Base-by-base conservation (phyloP, 2,329 filamentous ascomycete genomes). In the Microsporum canis region DNA sequence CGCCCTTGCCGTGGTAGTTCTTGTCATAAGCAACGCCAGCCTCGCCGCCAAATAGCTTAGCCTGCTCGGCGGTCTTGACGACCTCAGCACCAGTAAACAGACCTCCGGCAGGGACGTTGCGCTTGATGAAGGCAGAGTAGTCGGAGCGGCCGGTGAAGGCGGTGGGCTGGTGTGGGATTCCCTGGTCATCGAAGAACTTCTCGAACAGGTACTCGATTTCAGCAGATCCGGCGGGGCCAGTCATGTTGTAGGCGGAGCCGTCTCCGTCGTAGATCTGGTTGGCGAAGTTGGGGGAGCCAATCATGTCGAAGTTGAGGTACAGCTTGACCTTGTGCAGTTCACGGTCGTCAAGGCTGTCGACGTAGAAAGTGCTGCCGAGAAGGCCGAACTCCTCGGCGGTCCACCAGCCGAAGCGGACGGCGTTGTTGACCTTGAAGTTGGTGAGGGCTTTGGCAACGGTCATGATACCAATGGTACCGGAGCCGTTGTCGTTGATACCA, bases 401-500 rank as follows among this genome's bases (percentile, higher is more conserved):
- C 83, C 84, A 87, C 77, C 82, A 87, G 14, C 73, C 77, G 36
- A 90, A 89, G 71, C 87, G 87, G 12, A 81, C 81, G 1, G 78
- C 82, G 72, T 91, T 88, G 65, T 83, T 88, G 39, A 88, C 84
- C 58, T 85, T 82, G 77, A 88, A 92, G 58, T 89, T 79, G 79
- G 83, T 65, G 78, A 91, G 63, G 77, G 80, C 78, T 31, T 79
- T 78, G 7, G 84, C 84, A 34, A 84, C 76, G 59, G 83, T 82
- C 6, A 87, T 76, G 58, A 85, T 76, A 29, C 79, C 79, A 63
- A 84, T 79, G 38, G 80, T 84, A 60, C 88, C 88, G 2, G 84
- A 86, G 55, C 88, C 88, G 68, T 91, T 86, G 66, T 91, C 88
- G 71, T 91, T 91, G 78, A 91, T 89, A 23, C 88, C 88, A 1